These are phyloP conservation scores for Lepraria neglecta DNA, from an alignment of 495 filamentous ascomycete species.

Conservation along the genomic window DNA sequence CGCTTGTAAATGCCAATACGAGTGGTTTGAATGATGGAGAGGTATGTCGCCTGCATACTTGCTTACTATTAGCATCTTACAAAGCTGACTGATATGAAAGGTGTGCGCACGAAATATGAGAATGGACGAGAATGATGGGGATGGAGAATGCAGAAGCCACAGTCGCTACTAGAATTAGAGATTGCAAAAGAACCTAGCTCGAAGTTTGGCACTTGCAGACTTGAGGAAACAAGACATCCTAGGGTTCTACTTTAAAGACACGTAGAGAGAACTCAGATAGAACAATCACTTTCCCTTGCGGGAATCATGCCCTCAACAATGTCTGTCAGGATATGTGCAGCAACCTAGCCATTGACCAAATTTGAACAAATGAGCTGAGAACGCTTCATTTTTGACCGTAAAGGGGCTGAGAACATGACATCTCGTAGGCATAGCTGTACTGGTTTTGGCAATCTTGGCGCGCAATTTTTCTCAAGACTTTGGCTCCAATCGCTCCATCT, in stretches of 20 bases:
- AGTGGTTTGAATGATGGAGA: not conserved
- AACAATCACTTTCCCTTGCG: not conserved
- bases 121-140: not conserved
- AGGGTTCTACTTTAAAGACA: not conserved
- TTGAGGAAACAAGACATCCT: not conserved
- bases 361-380: too few relatives aligned
- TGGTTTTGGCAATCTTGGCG: too few relatives aligned
- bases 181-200: not conserved
- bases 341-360: too few relatives aligned
- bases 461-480: too few relatives aligned
- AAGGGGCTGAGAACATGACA: too few relatives aligned
- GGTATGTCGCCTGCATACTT: not conserved
- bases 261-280: not conserved
- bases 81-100: not conserved
- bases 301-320: too few relatives aligned
- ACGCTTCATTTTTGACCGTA: too few relatives aligned
- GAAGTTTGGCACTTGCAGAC: not conserved
- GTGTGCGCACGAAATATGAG: not conserved
- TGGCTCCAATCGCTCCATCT: too few relatives aligned
- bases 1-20: conserved; percentile 6
- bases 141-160: not conserved
- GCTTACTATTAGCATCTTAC: too few relatives aligned
- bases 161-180: not conserved
- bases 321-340: too few relatives aligned
- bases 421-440: too few relatives aligned